These are phyloP conservation scores for Suillus weaverae DNA, from an alignment of 768 basidiomycete genomes.

Conservation along the genomic window DNA sequence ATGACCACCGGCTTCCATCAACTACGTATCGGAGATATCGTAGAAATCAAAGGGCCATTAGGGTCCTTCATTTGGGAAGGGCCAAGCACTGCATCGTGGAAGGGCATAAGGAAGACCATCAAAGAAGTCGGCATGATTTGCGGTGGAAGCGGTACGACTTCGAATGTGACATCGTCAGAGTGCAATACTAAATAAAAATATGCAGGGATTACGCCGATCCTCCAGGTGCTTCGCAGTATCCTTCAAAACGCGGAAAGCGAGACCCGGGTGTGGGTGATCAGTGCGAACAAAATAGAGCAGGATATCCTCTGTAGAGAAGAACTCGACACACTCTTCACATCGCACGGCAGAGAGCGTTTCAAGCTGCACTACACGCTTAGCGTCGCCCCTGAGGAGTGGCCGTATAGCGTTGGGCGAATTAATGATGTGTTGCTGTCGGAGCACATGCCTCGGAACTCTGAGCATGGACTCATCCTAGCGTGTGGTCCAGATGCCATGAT, in stretches of 20 bases:
- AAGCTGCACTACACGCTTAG: constrained; percentile 46
- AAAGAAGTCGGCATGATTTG: constrained; percentile 53
- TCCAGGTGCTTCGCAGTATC: constrained; percentile 53
- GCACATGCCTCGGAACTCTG: constrained; percentile 41
- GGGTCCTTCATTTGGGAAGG: constrained; percentile 58
- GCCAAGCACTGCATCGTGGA: constrained; percentile 36
- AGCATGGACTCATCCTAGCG: constrained; percentile 42
- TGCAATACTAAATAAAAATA: not conserved
- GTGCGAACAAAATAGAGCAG: constrained; percentile 45
- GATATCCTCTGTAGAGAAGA: constrained; percentile 56
- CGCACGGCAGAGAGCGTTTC: constrained; percentile 33
- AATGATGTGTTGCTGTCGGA: constrained; percentile 35
- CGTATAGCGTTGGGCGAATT: constrained; percentile 42
- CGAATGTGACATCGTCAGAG: not conserved
- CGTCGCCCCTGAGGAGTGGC: constrained; percentile 37
- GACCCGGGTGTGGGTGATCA: constrained; percentile 47
- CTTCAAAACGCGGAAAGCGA: constrained; percentile 40
- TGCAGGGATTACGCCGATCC: constrained; percentile 54
- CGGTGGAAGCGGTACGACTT: constrained; percentile 50
- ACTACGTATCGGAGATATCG: constrained; percentile 46
- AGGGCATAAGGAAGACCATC: constrained; percentile 35
- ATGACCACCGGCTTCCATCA: constrained; percentile 51
- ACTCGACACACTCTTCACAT: constrained; percentile 39
- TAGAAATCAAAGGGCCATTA: constrained; percentile 61
- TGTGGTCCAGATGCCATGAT: constrained; percentile 53